Conservation (phyloP, 306 rosid species). For the Vigna nakashimae region DNA sequence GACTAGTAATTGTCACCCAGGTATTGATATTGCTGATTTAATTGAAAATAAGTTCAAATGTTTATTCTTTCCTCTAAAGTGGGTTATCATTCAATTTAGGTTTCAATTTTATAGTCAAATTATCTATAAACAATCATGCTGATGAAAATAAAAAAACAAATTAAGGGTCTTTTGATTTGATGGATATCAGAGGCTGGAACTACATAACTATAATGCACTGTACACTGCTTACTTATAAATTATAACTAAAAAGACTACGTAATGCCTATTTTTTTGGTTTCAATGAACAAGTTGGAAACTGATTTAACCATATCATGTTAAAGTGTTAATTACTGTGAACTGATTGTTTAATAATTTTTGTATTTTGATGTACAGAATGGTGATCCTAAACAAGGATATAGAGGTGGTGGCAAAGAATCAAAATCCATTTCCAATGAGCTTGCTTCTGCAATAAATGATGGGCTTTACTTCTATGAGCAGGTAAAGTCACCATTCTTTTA, state of each 20-base stretch:
- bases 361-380: constrained; percentile 64
- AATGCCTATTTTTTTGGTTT: not conserved
- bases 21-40: constrained; percentile 51
- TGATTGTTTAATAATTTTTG: constrained; percentile 22
- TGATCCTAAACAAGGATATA: constrained; percentile 52
- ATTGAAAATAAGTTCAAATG: not conserved
- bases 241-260: not conserved
- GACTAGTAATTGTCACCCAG: constrained; percentile 96
- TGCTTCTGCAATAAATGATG: constrained; percentile 91
- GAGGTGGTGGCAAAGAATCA: constrained; percentile 63
- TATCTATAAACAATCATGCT: not conserved
- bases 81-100: constrained; percentile 10
- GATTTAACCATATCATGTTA: constrained; percentile 1
- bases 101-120: not conserved
- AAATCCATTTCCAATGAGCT: constrained; percentile 81
- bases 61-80: constrained; percentile 13
- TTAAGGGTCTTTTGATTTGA: constrained; percentile 13
- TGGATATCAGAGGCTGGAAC: constrained; percentile 6
- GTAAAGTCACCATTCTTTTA: constrained; percentile 54
- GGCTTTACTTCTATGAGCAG: constrained; percentile 93
- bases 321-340: constrained; percentile 18
- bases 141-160: constrained; percentile 4
- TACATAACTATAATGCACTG: not conserved
- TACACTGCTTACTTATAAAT: not conserved
- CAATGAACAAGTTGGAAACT: not conserved